Conservation (phyloP, 192 early-diverging fungal species). For the Backusella liffmaniae region DNA sequence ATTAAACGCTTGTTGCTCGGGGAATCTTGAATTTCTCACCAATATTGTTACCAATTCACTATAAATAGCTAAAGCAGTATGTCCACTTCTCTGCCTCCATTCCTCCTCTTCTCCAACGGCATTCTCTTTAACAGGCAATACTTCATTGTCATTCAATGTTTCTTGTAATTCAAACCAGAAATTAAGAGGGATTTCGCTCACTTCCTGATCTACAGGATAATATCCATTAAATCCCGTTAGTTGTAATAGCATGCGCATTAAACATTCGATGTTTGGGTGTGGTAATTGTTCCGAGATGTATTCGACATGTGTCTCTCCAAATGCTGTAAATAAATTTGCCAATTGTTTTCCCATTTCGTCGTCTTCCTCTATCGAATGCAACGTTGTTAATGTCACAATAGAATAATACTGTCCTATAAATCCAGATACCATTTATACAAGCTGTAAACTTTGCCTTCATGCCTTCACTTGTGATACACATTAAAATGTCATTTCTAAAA, state of each 20-base stretch:
- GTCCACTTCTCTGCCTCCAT: constrained; percentile 19
- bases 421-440: constrained; percentile 33
- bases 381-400: background rate
- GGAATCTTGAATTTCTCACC: constrained; percentile 56
- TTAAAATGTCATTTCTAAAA: constrained; percentile 44
- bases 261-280: constrained; percentile 40
- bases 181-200: constrained; percentile 68
- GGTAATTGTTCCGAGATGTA: constrained; percentile 45
- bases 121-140: constrained; percentile 28
- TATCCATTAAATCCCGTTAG: constrained; percentile 71
- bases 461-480: constrained; percentile 50
- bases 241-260: constrained; percentile 57
- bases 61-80: constrained; percentile 48
- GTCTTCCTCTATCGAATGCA: constrained; percentile 40
- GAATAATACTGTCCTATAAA: too few species aligned
- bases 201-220: constrained; percentile 64
- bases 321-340: constrained; percentile 49
- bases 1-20: constrained; percentile 49
- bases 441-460: constrained; percentile 40
- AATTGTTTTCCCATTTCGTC: constrained; percentile 45
- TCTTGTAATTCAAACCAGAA: constrained; percentile 78
- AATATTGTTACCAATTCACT: constrained; percentile 51
- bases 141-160: constrained; percentile 52
- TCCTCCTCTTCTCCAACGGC: background rate
- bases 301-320: constrained; percentile 59